phyloP scores from a whole-genome alignment of 1,284 basidiomycete genomes.

The Sanghuangporus baumii region DNA sequence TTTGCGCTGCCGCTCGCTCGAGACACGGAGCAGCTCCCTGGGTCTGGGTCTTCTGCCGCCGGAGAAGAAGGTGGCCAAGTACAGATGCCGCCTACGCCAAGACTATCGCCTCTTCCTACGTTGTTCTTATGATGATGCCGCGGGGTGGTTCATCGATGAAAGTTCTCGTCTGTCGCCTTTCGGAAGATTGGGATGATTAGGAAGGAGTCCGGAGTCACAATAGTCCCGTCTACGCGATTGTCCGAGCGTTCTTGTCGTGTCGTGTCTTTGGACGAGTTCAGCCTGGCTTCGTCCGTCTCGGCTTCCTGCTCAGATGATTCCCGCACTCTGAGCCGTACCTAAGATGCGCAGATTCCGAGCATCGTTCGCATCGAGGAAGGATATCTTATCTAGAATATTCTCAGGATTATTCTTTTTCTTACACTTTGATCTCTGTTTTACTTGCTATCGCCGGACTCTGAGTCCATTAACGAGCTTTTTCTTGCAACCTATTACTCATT shows the following conservation, averaged over 20 bases:
- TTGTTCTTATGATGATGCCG: background rate
- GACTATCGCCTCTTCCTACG: constrained; percentile 6
- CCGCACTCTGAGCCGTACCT: too few species aligned
- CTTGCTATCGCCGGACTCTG: background rate
- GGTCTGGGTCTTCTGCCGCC: background rate
- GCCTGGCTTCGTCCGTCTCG: too few species aligned
- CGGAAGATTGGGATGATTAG: background rate
- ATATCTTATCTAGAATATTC: constrained; percentile 1
- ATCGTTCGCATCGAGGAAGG: background rate
- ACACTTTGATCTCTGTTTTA: background rate
- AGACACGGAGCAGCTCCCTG: background rate
- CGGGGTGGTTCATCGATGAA: background rate
- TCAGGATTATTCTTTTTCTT: background rate
- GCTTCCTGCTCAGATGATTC: too few species aligned
- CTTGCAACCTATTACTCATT: background rate
- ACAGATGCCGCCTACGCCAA: constrained; percentile 14
- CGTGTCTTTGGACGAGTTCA: too few species aligned
- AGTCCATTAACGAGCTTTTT: too few species aligned
- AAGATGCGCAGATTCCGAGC: background rate
- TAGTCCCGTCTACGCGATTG: too few species aligned
- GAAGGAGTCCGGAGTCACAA: background rate
- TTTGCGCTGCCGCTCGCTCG: background rate
- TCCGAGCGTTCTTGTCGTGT: too few species aligned
- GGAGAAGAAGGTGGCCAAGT: background rate
- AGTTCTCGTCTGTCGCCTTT: background rate